Evolutionary conservation across 139 green algal genomes (phyloP).

Genomic region (Zygnema circumcarinatum): DNA sequence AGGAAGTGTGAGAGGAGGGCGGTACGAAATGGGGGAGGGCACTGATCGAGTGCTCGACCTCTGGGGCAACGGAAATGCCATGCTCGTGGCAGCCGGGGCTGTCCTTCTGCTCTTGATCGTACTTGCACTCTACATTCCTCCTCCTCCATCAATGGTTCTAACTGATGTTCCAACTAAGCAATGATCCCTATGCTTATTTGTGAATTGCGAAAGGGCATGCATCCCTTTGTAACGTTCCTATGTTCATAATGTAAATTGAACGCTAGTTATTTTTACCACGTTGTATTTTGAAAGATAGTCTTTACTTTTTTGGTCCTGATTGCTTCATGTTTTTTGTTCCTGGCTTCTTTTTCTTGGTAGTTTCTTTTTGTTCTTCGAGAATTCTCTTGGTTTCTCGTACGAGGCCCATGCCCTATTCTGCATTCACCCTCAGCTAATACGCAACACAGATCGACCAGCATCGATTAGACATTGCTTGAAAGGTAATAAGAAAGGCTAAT

Average conservation of each 20-base stretch:
- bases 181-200: too few species aligned
- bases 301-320: not conserved
- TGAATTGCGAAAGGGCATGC: too few species aligned
- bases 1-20: slow-evolving; percentile 22
- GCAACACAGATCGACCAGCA: not conserved
- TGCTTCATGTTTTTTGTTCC: not conserved
- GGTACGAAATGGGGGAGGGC: slow-evolving; percentile 23
- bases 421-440: not conserved
- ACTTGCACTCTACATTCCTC: not conserved
- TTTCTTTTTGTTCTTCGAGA: too few species aligned
- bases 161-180: too few species aligned
- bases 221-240: too few species aligned
- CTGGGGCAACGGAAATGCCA: slow-evolving; percentile 39
- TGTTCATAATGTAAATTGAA: not conserved
- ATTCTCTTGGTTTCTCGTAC: not conserved
- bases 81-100: slow-evolving; percentile 24
- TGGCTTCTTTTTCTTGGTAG: not conserved
- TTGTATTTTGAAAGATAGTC: not conserved
- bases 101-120: slow-evolving; percentile 21
- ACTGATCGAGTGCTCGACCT: slow-evolving; percentile 29
- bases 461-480: not conserved
- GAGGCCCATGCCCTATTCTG: not conserved
- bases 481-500: not conserved
- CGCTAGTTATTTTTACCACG: not conserved
- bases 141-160: slow-evolving; percentile 8